These are phyloP conservation scores for Cladosporium sp. DNA, from an alignment of 2,329 filamentous ascomycete genomes.

Conservation along the genomic window DNA sequence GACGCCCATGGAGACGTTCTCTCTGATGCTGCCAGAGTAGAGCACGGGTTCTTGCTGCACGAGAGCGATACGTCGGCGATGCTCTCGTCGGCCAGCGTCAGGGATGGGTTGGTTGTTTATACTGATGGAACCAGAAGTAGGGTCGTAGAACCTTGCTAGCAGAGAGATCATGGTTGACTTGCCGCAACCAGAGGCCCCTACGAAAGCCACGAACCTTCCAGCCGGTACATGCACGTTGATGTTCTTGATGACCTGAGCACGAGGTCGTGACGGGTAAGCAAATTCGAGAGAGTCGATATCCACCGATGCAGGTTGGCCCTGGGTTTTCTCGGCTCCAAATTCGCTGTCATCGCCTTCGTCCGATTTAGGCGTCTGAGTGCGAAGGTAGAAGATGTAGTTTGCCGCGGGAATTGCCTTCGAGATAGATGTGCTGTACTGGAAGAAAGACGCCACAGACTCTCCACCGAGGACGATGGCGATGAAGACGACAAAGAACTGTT, in stretches of 20 bases:
- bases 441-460: conserved; percentile 65
- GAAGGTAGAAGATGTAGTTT: conserved; percentile 49
- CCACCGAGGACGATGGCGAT: conserved; percentile 65
- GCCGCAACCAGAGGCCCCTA: conserved; percentile 69
- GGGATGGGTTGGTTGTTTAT: conserved; percentile 45
- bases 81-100: conserved; percentile 38
- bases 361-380: conserved; percentile 36
- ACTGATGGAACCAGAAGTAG: conserved; percentile 60
- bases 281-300: conserved; percentile 41
- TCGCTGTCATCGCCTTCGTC: conserved; percentile 8
- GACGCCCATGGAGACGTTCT: conserved; percentile 38
- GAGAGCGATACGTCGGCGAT: conserved; percentile 45
- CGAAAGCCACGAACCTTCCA: conserved; percentile 64
- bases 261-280: conserved; percentile 41
- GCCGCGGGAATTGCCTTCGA: conserved; percentile 39
- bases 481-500: conserved; percentile 60
- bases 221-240: conserved; percentile 39
- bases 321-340: conserved; percentile 40
- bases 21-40: conserved; percentile 45
- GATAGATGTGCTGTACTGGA: conserved; percentile 56
- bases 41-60: conserved; percentile 50
- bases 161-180: conserved; percentile 70
- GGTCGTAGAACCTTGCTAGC: conserved; percentile 68
- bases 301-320: conserved; percentile 22
- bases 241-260: conserved; percentile 39